Conservation (phyloP, 1,284 basidiomycete species). For the Puccinia triticina region DNA sequence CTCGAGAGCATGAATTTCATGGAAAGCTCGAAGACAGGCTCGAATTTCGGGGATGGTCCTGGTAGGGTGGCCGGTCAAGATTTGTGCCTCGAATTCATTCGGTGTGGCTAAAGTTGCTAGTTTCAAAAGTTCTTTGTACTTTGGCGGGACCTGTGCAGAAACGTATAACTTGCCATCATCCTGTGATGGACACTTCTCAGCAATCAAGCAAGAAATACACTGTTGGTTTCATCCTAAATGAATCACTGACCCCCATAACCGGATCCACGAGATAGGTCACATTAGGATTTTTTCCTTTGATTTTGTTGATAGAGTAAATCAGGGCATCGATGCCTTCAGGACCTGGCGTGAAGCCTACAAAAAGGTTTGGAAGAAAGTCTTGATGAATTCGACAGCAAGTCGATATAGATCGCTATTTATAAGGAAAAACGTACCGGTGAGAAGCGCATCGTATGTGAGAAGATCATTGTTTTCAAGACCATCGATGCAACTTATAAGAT, state of each 20-base stretch:
- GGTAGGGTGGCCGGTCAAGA: conserved; percentile 74
- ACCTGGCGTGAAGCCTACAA: conserved; percentile 40
- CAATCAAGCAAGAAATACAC: conserved; percentile 67
- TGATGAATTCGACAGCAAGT: not conserved
- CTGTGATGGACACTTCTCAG: conserved; percentile 60
- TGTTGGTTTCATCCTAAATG: conserved; percentile 5
- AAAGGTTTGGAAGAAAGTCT: not conserved
- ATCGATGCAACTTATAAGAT: conserved; percentile 45
- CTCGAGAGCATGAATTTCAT: conserved; percentile 73
- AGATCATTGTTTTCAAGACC: conserved; percentile 33
- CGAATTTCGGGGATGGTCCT: conserved; percentile 70
- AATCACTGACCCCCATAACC: conserved; percentile 42
- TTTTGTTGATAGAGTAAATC: not conserved
- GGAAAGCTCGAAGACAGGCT: conserved; percentile 72
- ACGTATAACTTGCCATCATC: conserved; percentile 88
- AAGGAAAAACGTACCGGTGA: conserved; percentile 23
- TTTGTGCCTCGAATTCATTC: conserved; percentile 95
- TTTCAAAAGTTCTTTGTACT: conserved; percentile 78
- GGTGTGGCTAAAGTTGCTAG: conserved; percentile 89
- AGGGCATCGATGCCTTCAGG: conserved; percentile 44
- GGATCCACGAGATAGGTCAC: conserved; percentile 41
- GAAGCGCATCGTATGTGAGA: conserved; percentile 29
- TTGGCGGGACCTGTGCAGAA: conserved; percentile 79
- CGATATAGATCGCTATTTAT: not conserved
- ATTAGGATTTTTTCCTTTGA: conserved; percentile 41